Base-by-base conservation (phyloP, 2,329 filamentous ascomycete species). In the Botrytis sinoallii region DNA sequence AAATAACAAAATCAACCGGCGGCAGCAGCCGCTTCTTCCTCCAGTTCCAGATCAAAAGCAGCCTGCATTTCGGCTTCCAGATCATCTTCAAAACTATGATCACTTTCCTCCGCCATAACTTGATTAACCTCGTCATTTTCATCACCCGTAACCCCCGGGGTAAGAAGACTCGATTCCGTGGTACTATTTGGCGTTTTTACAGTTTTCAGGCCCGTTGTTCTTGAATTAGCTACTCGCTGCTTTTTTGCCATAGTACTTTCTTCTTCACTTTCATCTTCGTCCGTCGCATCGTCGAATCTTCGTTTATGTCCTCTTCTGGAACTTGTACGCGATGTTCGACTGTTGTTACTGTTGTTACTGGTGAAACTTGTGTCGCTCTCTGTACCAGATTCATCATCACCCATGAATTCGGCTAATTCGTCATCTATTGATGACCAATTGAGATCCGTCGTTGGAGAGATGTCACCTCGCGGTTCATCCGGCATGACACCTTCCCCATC, bases 381-480 rank as follows among this genome's bases (percentile, higher is more conserved):
- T 61, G 85, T 85, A 1, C 87, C 87, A 3, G 84, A 86, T 40
- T 86, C 87, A 12, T 84, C 87, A 9, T 84, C 84, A 16, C 87
- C 88, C 77, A 96, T 83, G 77, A 96, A 95, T 64, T 93, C 93
- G 22, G 88, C 89, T 16, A 97, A 84, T 79, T 97, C 94, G 74
- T 92, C 90, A 76, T 94, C 90, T 2, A 88, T 87, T 16, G 84
- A 86, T 7, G 85, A 87, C 85, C 90, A 91, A 79, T 93, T 87
- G 72, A 90, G 81, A 70, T 86, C 86, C 70, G 90, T 87, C 75
- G 90, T 87, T 3, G 88, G 88, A 29, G 86, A 85, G 2, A 82
- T 85, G 8, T 85, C 85, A 63, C 80, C 85, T 67, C 87, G 86
- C 16, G 87, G 81, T 0, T 87, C 86, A 1, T 84, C 80, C 0